Base-by-base conservation (phyloP, 495 filamentous ascomycete genomes). In the Pseudevernia furfuracea region DNA sequence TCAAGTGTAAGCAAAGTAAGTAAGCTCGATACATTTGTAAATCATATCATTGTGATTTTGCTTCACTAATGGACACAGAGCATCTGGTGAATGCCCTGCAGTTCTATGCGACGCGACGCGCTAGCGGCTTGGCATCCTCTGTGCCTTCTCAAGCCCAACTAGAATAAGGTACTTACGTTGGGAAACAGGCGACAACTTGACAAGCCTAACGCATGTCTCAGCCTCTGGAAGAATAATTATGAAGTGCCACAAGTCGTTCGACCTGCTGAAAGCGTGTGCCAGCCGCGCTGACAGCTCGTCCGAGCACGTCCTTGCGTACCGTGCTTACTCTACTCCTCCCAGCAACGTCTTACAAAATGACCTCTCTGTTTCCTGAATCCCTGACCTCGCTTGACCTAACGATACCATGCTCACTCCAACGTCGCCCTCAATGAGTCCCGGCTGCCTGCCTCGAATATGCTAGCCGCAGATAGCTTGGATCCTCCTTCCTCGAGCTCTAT, bases 291-390 rank as follows among this genome's bases (percentile, higher is more conserved):
- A 55, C 52, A 34, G 28, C 19, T 34, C 17, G 30, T 55, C 52
- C 52, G 52, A 55, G 30, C 52, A 55, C 36, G 52, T 55, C 52
- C 52, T 55, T 55, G n/a, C 28, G 52, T 21, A 11, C 28, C 52
- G 15, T 55, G 52, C 52, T 55, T 55, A 55, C 30, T 55, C 36
- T 55, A 55, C 30, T 55, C 36, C 52, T 53, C 52, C 28, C 17
- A 55, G 28, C 52, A 55, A 55, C 52, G 52, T 55, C 30, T 7
- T 55, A 34, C 28, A 34, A 21, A n/a, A 8, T 34, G 28, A 34
- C 15, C 52, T n/a, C 52, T 32, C 19, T 21, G 25, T 6, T 34
- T 34, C 19, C 30, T 34, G 15, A 3, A 49, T 25, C 25, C 12
- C 0, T 55, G 6, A 3, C 5, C 30, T 34, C 30, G 3, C 30